Conservation (phyloP, 2,329 filamentous ascomycete genomes). For the Rhynchosporium graminicola region DNA sequence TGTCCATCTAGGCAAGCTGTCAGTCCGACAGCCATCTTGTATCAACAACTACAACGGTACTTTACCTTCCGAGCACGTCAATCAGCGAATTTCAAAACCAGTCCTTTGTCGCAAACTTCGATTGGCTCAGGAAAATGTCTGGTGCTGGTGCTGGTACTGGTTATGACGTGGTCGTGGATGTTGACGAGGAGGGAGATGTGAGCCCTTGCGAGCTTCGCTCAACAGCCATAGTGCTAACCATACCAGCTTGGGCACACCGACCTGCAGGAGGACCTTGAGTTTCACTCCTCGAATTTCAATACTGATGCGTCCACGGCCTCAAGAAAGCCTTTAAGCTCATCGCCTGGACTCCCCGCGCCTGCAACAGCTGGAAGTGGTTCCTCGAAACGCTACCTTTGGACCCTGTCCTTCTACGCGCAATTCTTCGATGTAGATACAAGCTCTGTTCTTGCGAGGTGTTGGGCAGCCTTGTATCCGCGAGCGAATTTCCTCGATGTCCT, state of each 20-base stretch:
- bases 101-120: not conserved
- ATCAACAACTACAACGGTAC: not conserved
- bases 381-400: conserved; percentile 89
- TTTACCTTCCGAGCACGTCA: not conserved
- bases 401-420: conserved; percentile 89
- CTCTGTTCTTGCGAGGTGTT: conserved; percentile 83
- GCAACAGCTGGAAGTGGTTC: conserved; percentile 54
- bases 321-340: conserved; percentile 44
- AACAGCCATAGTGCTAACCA: not conserved
- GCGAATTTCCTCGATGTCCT: conserved; percentile 96
- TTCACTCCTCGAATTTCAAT: conserved; percentile 89
- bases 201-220: conserved; percentile 24
- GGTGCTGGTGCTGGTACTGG: conserved; percentile 63
- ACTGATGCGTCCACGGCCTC: conserved; percentile 50
- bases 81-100: not conserved
- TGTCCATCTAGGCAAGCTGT: conserved; percentile 4
- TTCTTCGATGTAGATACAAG: conserved; percentile 98
- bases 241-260: conserved; percentile 88
- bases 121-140: conserved; percentile 33
- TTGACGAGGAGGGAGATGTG: conserved; percentile 80
- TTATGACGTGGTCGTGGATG: conserved; percentile 97
- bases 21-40: not conserved
- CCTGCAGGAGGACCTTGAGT: conserved; percentile 98
- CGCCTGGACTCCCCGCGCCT: conserved; percentile 55
- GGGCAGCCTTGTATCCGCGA: conserved; percentile 84